These are phyloP conservation scores for Amoeboradix gromovi DNA, from an alignment of 371 early-diverging fungal species.

Conservation along the genomic window DNA sequence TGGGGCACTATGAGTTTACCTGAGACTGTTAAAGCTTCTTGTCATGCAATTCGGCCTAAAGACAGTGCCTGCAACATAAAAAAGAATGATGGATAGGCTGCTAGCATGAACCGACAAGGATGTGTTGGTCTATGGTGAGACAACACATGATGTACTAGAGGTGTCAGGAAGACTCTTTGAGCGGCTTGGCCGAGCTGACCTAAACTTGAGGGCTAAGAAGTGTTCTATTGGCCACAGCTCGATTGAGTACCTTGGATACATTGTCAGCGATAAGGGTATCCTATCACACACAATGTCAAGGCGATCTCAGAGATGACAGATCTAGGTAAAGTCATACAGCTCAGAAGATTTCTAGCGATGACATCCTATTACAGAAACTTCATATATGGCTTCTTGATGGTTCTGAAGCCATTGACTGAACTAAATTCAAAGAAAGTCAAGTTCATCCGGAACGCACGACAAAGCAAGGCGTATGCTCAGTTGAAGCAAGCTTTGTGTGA, in stretches of 20 bases:
- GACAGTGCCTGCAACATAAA: conserved; percentile 13
- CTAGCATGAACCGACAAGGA: conserved; percentile 9
- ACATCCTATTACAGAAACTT: conserved; percentile 20
- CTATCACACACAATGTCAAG: conserved; percentile 9
- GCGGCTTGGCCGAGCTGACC: neutral
- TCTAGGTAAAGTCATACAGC: conserved; percentile 9
- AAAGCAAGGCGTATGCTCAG: conserved; percentile 9
- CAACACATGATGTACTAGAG: neutral
- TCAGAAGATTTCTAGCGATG: conserved; percentile 19
- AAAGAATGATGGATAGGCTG: conserved; percentile 10
- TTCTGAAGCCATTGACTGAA: conserved; percentile 12
- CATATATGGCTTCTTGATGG: conserved; percentile 12
- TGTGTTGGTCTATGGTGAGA: conserved; percentile 12
- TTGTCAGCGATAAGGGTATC: conserved; percentile 7
- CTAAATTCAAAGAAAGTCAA: conserved; percentile 9
- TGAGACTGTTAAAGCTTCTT: conserved; percentile 11
- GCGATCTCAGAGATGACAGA: conserved; percentile 12
- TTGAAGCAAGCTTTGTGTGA: neutral
- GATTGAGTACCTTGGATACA: conserved; percentile 18
- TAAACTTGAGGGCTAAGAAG: neutral
- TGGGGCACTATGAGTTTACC: too few relatives aligned
- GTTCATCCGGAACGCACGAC: conserved; percentile 10
- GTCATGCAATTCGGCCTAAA: conserved; percentile 13
- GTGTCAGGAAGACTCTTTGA: neutral
- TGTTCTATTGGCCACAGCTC: neutral